Conservation (phyloP, 176 grass and related monocot genomes). For the Aechmea fasciata region DNA sequence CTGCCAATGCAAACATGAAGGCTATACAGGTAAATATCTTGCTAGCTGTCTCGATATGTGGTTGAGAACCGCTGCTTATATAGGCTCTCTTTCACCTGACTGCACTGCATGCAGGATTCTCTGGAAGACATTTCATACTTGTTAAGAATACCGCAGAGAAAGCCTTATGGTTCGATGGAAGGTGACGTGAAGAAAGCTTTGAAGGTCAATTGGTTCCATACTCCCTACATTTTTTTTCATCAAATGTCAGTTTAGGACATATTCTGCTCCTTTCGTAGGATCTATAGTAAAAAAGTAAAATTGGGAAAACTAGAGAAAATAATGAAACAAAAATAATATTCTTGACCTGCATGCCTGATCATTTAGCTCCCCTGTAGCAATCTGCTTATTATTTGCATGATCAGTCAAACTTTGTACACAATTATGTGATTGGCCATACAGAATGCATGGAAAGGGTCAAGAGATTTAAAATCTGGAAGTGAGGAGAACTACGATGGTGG, state of each 20-base stretch:
- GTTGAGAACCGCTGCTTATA: background rate
- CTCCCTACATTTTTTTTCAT: too few relatives aligned
- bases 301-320: too few relatives aligned
- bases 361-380: too few relatives aligned
- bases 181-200: conserved; percentile 76
- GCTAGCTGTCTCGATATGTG: background rate
- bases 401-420: too few relatives aligned
- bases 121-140: conserved; percentile 91
- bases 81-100: background rate
- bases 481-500: conserved; percentile 85
- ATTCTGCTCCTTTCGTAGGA: too few relatives aligned
- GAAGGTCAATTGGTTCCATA: conserved; percentile 36
- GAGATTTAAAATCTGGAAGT: conserved; percentile 18
- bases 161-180: conserved; percentile 86
- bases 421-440: too few relatives aligned
- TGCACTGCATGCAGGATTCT: conserved; percentile 47
- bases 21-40: conserved; percentile 52
- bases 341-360: too few relatives aligned
- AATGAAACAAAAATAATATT: too few relatives aligned
- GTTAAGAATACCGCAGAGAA: conserved; percentile 91
- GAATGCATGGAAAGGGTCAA: too few relatives aligned
- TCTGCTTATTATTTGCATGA: too few relatives aligned
- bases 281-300: too few relatives aligned
- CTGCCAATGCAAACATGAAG: conserved; percentile 81
- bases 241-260: too few relatives aligned